phyloP scores from a whole-genome alignment of 2,329 filamentous ascomycete species.

The Pseudogymnoascus sp. region DNA sequence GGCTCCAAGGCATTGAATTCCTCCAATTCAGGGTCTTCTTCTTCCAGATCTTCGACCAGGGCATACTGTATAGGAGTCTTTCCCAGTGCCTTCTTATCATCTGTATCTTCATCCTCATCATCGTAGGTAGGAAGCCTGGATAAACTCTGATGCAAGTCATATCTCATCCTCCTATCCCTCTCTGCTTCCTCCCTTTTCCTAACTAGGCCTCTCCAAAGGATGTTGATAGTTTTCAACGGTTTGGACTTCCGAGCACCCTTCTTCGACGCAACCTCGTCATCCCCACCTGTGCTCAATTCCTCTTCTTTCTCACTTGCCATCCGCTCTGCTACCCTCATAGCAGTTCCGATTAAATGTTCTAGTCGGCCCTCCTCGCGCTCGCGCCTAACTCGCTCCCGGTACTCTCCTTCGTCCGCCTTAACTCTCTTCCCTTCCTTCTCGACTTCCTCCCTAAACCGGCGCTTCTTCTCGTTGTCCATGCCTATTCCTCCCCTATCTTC shows the following conservation, averaged over 20 bases:
- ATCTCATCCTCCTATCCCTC: slow-evolving; percentile 54
- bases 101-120: slow-evolving; percentile 61
- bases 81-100: slow-evolving; percentile 63
- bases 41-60: slow-evolving; percentile 61
- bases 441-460: slow-evolving; percentile 59
- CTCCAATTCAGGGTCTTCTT: slow-evolving; percentile 72
- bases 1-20: slow-evolving; percentile 65
- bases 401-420: slow-evolving; percentile 61
- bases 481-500: slow-evolving; percentile 78
- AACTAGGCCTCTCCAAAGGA: slow-evolving; percentile 73
- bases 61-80: slow-evolving; percentile 47
- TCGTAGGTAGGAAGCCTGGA: slow-evolving; percentile 57
- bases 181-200: slow-evolving; percentile 62
- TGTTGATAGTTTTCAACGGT: slow-evolving; percentile 59
- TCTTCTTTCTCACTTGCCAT: slow-evolving; percentile 40
- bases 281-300: slow-evolving; percentile 12
- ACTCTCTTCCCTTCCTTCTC: slow-evolving; percentile 50
- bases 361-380: slow-evolving; percentile 61
- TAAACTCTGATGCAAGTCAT: slow-evolving; percentile 59
- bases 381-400: slow-evolving; percentile 60
- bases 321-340: slow-evolving; percentile 74
- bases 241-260: slow-evolving; percentile 30
- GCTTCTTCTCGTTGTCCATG: slow-evolving; percentile 72
- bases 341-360: slow-evolving; percentile 64
- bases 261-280: slow-evolving; percentile 17